Conservation (phyloP, 1,139 yeast species). For the Ashbya aceris region DNA sequence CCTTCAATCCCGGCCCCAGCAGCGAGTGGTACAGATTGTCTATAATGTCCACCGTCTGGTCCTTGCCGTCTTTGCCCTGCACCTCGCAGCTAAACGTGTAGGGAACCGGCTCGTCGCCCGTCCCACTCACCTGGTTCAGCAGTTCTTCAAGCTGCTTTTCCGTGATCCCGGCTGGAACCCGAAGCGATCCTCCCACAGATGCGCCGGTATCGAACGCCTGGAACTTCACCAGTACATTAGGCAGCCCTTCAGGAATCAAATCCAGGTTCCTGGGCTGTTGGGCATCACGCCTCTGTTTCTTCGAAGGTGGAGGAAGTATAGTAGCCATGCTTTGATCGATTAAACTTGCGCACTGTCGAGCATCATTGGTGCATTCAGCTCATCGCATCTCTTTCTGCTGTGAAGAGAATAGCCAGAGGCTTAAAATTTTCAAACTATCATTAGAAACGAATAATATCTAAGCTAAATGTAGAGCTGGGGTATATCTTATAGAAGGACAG, state of each 20-base stretch:
- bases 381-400: slow-evolving; percentile 4
- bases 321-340: slow-evolving; percentile 60
- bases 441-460: background rate
- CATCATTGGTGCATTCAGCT: slow-evolving; percentile 1
- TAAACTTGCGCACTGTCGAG: background rate
- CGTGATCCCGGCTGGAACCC: slow-evolving; percentile 86
- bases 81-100: slow-evolving; percentile 69
- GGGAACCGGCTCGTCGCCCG: slow-evolving; percentile 78
- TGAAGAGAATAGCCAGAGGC: background rate
- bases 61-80: slow-evolving; percentile 33
- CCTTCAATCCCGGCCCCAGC: slow-evolving; percentile 74
- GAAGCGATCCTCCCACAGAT: slow-evolving; percentile 67
- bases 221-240: slow-evolving; percentile 79
- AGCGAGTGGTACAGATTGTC: slow-evolving; percentile 72
- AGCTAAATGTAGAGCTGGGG: background rate
- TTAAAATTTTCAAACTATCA: slow-evolving; percentile 2
- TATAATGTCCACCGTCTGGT: slow-evolving; percentile 54
- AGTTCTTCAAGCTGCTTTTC: slow-evolving; percentile 84
- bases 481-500: background rate
- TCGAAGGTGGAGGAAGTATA: slow-evolving; percentile 85
- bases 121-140: slow-evolving; percentile 60
- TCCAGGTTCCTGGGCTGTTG: slow-evolving; percentile 73
- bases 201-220: slow-evolving; percentile 96
- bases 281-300: slow-evolving; percentile 76
- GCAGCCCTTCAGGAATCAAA: slow-evolving; percentile 66